These are phyloP conservation scores for Aspergillus tanneri DNA, from an alignment of 2,329 filamentous ascomycete genomes.

Conservation along the genomic window DNA sequence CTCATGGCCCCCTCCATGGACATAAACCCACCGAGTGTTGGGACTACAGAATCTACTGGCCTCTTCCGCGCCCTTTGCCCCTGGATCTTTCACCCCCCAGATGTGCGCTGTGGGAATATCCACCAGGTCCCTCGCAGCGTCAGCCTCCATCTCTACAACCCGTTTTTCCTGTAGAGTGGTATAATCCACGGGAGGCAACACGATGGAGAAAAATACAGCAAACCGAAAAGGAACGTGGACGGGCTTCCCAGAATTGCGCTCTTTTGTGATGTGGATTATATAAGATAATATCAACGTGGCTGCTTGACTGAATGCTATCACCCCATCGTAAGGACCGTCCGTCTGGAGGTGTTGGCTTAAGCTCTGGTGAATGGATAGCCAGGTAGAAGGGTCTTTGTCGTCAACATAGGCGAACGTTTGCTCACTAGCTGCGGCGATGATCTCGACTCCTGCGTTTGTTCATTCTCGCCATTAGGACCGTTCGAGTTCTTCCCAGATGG, in stretches of 20 bases:
- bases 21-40: conserved; percentile 11
- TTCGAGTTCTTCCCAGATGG: too few relatives aligned
- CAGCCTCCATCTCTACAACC: background rate
- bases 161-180: background rate
- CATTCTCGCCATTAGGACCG: background rate
- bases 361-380: conserved; percentile 4
- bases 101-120: conserved; percentile 16
- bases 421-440: conserved; percentile 1
- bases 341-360: conserved; percentile 18
- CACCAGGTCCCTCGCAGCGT: conserved; percentile 2
- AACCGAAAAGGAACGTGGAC: conserved; percentile 28
- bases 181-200: conserved; percentile 7
- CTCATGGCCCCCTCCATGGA: conserved; percentile 14
- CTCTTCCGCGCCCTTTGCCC: background rate
- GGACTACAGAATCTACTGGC: conserved; percentile 1
- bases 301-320: conserved; percentile 29
- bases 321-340: conserved; percentile 29
- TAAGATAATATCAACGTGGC: conserved; percentile 19
- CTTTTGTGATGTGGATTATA: background rate
- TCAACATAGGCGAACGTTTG: conserved; percentile 9
- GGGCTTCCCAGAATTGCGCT: background rate
- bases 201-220: conserved; percentile 23
- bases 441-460: too few relatives aligned
- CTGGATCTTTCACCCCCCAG: conserved; percentile 11
- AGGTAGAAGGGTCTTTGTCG: background rate